A percentile compares a stretch with the other conserved stretches of the same genome.
Conservation (phyloP, 1,284 basidiomycete species). For the Heterobasidion annosum region DNA sequence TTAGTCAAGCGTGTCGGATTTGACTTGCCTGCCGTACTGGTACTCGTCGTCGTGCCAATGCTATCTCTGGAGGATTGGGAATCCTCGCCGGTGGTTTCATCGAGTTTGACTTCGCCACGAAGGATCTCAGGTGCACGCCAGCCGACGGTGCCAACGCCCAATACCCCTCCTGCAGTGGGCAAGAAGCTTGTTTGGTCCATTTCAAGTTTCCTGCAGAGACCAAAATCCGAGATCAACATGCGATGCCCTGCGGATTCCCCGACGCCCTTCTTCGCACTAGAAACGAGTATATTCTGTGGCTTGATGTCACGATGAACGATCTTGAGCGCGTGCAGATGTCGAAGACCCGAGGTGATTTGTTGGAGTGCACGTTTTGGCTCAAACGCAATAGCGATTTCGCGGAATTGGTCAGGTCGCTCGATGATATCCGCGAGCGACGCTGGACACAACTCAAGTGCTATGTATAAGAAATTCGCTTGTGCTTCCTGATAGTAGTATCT, state of each 20-base stretch:
- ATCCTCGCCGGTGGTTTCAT: constrained; percentile 60
- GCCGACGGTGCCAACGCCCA: constrained; percentile 86
- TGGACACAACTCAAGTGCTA: constrained; percentile 94
- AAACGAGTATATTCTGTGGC: constrained; percentile 96
- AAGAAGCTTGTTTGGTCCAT: constrained; percentile 90
- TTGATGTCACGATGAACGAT: constrained; percentile 98
- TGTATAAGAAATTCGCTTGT: constrained; percentile 90
- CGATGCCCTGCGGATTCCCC: constrained; percentile 47
- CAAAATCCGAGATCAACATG: constrained; percentile 95
- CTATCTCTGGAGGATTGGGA: constrained; percentile 63
- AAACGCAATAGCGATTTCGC: constrained; percentile 59
- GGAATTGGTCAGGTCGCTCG: constrained; percentile 72
- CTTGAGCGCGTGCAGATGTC: constrained; percentile 90
- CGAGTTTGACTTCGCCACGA: constrained; percentile 83
- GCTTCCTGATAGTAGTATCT: constrained; percentile 97
- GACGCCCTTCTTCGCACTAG: constrained; percentile 48
- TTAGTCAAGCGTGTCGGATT: constrained; percentile 74
- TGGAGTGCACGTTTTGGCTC: constrained; percentile 83
- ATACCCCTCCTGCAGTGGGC: constrained; percentile 71
- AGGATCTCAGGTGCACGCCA: constrained; percentile 95
- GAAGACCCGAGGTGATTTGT: constrained; percentile 84
- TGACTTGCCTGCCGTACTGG: constrained; percentile 24
- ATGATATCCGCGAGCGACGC: constrained; percentile 91
- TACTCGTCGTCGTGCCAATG: constrained; percentile 36
- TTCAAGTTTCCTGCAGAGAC: constrained; percentile 87